A percentile compares a stretch with the other conserved stretches of the same genome.
Evolutionary conservation across 2,329 filamentous ascomycete species (phyloP).

Genomic region (Rhinocladiella similis): DNA sequence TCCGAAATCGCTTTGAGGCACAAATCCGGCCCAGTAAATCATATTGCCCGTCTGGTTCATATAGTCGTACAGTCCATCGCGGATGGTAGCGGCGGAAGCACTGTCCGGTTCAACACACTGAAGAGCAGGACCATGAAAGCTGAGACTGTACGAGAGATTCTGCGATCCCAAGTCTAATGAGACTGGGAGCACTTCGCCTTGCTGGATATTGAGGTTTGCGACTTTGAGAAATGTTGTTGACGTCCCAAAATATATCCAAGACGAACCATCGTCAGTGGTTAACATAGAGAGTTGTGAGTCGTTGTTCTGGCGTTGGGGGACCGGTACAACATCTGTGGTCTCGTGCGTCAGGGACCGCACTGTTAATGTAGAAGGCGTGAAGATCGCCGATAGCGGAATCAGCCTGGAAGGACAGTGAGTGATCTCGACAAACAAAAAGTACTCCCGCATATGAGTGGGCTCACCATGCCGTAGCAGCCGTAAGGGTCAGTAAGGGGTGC

Average conservation of each 20-base stretch:
- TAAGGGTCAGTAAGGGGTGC: not conserved
- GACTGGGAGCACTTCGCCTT: not conserved
- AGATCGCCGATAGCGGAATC: not conserved
- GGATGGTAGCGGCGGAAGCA: not conserved
- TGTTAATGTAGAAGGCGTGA: not conserved
- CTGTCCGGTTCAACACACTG: not conserved
- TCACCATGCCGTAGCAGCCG: not conserved
- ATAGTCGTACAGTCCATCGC: not conserved
- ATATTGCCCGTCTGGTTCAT: not conserved
- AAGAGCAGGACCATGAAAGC: not conserved
- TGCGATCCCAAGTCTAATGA: not conserved
- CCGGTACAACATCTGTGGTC: not conserved
- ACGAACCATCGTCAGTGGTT: not conserved
- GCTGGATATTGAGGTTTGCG: not conserved
- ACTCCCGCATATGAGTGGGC: not conserved
- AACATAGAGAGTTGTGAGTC: not conserved
- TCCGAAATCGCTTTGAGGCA: not conserved
- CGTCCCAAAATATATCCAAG: not conserved
- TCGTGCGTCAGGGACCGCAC: not conserved
- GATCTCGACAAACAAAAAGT: not conserved
- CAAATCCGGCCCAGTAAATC: not conserved
- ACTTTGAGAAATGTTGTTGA: not conserved
- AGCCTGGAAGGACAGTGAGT: not conserved
- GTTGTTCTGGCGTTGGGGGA: not conserved
- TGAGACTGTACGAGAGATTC: not conserved